These are phyloP conservation scores for Lachancea mirantina DNA, from an alignment of 805 yeast species.

Conservation along the genomic window DNA sequence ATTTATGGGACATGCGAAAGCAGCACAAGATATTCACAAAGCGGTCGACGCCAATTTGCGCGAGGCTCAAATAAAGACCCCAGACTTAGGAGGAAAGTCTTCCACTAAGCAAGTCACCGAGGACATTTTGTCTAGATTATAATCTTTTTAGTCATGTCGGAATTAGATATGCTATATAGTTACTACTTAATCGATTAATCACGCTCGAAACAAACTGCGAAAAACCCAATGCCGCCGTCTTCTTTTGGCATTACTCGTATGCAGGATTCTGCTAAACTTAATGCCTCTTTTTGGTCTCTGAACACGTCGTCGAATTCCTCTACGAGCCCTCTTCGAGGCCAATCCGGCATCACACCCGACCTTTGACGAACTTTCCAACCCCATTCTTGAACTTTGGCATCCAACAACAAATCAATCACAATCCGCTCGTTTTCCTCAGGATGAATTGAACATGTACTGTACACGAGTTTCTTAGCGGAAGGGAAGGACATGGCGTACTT, in stretches of 20 bases:
- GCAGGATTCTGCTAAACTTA: constrained; percentile 72
- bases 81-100: constrained; percentile 90
- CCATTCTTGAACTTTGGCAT: constrained; percentile 48
- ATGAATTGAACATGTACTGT: constrained; percentile 93
- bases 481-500: constrained; percentile 86
- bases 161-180: background rate
- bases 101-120: constrained; percentile 81
- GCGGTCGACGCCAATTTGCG: constrained; percentile 92
- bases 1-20: constrained; percentile 83
- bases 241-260: constrained; percentile 75
- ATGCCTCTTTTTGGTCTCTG: constrained; percentile 37
- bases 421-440: constrained; percentile 92
- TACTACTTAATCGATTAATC: constrained; percentile 3
- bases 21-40: constrained; percentile 85
- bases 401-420: constrained; percentile 68
- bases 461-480: constrained; percentile 66
- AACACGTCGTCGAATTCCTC: constrained; percentile 56
- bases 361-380: constrained; percentile 73
- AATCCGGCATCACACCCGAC: constrained; percentile 61
- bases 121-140: constrained; percentile 53
- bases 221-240: constrained; percentile 99
- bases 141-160: constrained; percentile 3
- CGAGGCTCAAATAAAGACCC: constrained; percentile 72
- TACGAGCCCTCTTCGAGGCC: constrained; percentile 80
- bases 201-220: constrained; percentile 81